Evolutionary conservation across 192 early-diverging fungal species (phyloP).

Genomic region (Lobosporangium transversale): DNA sequence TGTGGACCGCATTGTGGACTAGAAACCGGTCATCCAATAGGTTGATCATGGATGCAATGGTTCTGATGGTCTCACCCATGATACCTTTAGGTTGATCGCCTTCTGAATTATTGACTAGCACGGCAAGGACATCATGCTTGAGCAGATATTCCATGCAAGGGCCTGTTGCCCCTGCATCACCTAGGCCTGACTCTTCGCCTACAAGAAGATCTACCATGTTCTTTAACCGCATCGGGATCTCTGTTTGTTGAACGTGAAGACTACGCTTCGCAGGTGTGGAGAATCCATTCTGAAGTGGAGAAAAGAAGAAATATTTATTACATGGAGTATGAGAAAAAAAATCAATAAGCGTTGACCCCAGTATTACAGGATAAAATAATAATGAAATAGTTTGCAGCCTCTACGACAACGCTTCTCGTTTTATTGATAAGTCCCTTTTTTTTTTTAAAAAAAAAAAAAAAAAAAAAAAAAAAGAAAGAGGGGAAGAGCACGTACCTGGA

Average conservation of each 20-base stretch:
- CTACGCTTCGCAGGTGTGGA: slow-evolving; percentile 45
- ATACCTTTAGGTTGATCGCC: slow-evolving; percentile 82
- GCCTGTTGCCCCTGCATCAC: slow-evolving; percentile 75
- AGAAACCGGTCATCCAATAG: slow-evolving; percentile 89
- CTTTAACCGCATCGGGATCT: slow-evolving; percentile 78
- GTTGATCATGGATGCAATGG: slow-evolving; percentile 82
- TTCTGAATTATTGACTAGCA: slow-evolving; percentile 82
- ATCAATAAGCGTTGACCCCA: no score
- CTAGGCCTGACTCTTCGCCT: slow-evolving; percentile 83
- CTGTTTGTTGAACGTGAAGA: slow-evolving; percentile 73
- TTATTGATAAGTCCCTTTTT: no score
- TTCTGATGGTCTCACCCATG: slow-evolving; percentile 81
- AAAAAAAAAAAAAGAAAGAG: no score
- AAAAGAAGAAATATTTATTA: neutral
- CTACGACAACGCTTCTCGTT: no score
- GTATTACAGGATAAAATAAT: no score
- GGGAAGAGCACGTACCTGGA: slow-evolving; percentile 69
- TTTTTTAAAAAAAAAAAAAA: no score
- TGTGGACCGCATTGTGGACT: slow-evolving; percentile 90
- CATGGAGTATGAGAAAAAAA: neutral
- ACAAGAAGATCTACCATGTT: slow-evolving; percentile 89
- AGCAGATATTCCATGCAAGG: slow-evolving; percentile 92
- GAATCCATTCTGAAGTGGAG: slow-evolving; percentile 32
- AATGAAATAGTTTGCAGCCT: no score
- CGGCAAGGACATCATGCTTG: slow-evolving; percentile 81